These are phyloP conservation scores for Cyathus striatus DNA, from an alignment of 768 basidiomycete genomes.

Conservation along the genomic window DNA sequence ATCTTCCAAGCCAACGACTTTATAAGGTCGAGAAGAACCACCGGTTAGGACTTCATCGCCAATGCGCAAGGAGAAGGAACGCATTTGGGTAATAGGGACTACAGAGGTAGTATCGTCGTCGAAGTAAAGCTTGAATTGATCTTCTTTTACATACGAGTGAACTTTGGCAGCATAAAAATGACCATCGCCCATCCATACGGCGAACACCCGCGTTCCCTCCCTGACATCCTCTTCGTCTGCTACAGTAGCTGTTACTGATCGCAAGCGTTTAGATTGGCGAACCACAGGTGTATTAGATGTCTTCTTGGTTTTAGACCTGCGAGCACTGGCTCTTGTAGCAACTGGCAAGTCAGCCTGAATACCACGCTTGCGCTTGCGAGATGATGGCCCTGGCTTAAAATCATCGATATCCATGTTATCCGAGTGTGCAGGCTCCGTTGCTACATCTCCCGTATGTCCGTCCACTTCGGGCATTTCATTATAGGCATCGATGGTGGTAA, in stretches of 20 bases:
- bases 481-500: background rate
- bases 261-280: conserved; percentile 32
- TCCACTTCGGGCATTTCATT: too few species aligned
- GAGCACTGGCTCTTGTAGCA: conserved; percentile 8
- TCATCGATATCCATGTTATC: conserved; percentile 6
- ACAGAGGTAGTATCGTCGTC: conserved; percentile 53
- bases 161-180: conserved; percentile 61
- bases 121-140: conserved; percentile 50
- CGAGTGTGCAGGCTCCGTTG: background rate
- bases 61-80: conserved; percentile 39
- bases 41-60: conserved; percentile 54
- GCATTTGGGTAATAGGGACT: conserved; percentile 49
- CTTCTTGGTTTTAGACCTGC: conserved; percentile 6
- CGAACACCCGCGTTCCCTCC: conserved; percentile 59
- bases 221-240: conserved; percentile 8
- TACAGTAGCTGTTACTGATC: conserved; percentile 26
- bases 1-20: conserved; percentile 24
- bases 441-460: too few species aligned
- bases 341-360: conserved; percentile 11
- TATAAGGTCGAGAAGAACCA: conserved; percentile 22
- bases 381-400: background rate
- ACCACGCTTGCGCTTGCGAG: conserved; percentile 12
- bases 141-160: conserved; percentile 22
- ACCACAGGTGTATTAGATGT: conserved; percentile 15
- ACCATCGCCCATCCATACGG: conserved; percentile 56